Base-by-base conservation (phyloP, 441 rosid genomes). In the Populus tomentosa region DNA sequence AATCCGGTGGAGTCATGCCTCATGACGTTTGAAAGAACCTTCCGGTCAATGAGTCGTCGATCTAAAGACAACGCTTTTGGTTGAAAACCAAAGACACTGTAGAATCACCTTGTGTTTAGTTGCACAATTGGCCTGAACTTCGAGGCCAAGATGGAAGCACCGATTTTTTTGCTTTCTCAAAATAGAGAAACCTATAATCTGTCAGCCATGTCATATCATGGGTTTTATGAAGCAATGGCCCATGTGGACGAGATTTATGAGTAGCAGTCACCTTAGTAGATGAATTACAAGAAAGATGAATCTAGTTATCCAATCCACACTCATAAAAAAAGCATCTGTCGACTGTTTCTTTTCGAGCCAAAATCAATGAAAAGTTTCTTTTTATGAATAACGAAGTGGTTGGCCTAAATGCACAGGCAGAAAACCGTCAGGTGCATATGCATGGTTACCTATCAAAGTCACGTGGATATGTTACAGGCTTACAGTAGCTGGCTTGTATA, bases 191-290 rank as follows among this genome's bases (percentile, higher is more conserved):
- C 65, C 78, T 26, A 32, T 65, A 42, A 24, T 73, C 77, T 70
- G 59, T 36, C 14, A 36, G 53, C 66, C 50, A 50, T 16, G 56
- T 50, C 56, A 50, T 50, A 50, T 50, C 28, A 36, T 46, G 59
- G 20, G 21, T 9, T 65, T 64, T n/a, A 65, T 69, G 77, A 6
- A 74, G 76, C 56, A 50, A 50, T 14, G 56, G 56, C 56, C 79
- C 84, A 75, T 71, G 79, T 74, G 84, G 62, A 24, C 21, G 21
- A 62, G 46, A 75, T 70, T 64, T 76, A 70, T 56, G 61, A 66
- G 18, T 67, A 3, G 30, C 67, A 61, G 74, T 40, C 35, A 50
- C 56, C 18, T 46, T 46, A 14, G 20, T 46, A 4, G 56, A 46
- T 46, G 56, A 46, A 46, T 46, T 4, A 46, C 56, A 14, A 50